Evolutionary conservation across 2,329 filamentous ascomycete genomes (phyloP).

Genomic region (Phyllosticta citribraziliensis): DNA sequence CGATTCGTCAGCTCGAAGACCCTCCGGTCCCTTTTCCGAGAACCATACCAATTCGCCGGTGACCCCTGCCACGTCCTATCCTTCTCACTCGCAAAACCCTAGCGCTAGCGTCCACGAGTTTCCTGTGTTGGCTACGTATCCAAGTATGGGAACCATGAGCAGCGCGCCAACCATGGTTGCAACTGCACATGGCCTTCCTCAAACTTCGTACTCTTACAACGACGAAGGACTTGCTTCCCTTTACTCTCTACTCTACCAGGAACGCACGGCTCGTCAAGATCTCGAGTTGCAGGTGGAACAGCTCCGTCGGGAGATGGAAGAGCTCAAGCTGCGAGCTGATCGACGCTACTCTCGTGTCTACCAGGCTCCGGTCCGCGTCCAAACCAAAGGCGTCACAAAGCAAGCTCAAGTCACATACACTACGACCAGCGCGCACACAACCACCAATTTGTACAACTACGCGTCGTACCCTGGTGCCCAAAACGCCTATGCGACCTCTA

Average conservation of each 20-base stretch:
- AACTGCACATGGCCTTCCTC: not conserved
- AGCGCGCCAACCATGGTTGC: constrained; percentile 7
- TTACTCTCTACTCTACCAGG: constrained; percentile 19
- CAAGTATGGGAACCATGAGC: constrained; percentile 4
- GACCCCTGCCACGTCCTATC: not conserved
- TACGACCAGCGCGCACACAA: not conserved
- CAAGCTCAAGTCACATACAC: not conserved
- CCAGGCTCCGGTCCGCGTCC: constrained; percentile 11
- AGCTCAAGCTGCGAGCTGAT: constrained; percentile 20
- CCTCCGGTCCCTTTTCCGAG: constrained; percentile 5
- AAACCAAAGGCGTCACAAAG: constrained; percentile 1
- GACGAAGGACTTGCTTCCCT: constrained; percentile 16
- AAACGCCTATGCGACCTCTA: constrained; percentile 2
- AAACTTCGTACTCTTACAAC: constrained; percentile 2
- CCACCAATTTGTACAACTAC: constrained; percentile 5
- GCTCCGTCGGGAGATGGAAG: constrained; percentile 22
- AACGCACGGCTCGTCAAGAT: constrained; percentile 24
- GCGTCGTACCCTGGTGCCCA: constrained; percentile 1
- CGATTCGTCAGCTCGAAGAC: constrained; percentile 15
- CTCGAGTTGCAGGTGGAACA: constrained; percentile 23
- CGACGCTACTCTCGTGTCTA: constrained; percentile 18
- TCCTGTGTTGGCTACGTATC: constrained; percentile 1
- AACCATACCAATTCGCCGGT: not conserved
- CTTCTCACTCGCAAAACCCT: not conserved
- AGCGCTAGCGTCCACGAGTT: not conserved